Evolutionary conservation across 2,329 filamentous ascomycete genomes (phyloP).

Genomic region (Calonectria hongkongensis): DNA sequence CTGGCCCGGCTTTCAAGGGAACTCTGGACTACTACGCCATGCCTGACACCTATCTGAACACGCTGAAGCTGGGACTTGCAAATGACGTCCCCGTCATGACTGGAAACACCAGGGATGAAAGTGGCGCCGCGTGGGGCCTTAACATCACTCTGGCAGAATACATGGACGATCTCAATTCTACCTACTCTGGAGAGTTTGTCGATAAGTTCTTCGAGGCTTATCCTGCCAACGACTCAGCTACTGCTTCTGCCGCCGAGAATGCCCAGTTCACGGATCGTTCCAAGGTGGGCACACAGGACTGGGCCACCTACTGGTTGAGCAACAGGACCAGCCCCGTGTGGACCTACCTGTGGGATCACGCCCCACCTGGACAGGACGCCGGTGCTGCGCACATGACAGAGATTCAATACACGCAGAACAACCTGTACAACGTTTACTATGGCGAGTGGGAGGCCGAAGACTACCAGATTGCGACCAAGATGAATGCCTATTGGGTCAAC

Average conservation of each 20-base stretch:
- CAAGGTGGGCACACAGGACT: constrained; percentile 26
- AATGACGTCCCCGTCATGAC: constrained; percentile 11
- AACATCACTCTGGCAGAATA: background rate
- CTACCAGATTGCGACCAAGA: constrained; percentile 31
- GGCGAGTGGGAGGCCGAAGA: constrained; percentile 26
- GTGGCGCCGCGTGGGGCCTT: background rate
- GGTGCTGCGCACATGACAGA: constrained; percentile 62
- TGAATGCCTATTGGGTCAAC: constrained; percentile 29
- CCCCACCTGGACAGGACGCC: constrained; percentile 58
- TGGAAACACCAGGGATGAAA: constrained; percentile 8
- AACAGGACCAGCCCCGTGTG: constrained; percentile 26
- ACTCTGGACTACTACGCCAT: constrained; percentile 10
- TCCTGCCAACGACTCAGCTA: constrained; percentile 4
- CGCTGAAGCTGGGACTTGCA: constrained; percentile 3
- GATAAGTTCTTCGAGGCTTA: constrained; percentile 9
- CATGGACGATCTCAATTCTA: background rate
- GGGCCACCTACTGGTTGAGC: constrained; percentile 23
- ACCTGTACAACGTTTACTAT: constrained; percentile 53
- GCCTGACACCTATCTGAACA: constrained; percentile 18
- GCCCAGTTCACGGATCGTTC: constrained; percentile 29
- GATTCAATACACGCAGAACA: constrained; percentile 62
- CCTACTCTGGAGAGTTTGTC: background rate
- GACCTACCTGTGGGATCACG: constrained; percentile 51
- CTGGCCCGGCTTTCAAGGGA: background rate
- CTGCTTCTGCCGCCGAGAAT: background rate